Percentiles rank a stretch among this genome's conserved stretches.
phyloP scores from a whole-genome alignment of 768 basidiomycete species.

The Kwoniella europaea region DNA sequence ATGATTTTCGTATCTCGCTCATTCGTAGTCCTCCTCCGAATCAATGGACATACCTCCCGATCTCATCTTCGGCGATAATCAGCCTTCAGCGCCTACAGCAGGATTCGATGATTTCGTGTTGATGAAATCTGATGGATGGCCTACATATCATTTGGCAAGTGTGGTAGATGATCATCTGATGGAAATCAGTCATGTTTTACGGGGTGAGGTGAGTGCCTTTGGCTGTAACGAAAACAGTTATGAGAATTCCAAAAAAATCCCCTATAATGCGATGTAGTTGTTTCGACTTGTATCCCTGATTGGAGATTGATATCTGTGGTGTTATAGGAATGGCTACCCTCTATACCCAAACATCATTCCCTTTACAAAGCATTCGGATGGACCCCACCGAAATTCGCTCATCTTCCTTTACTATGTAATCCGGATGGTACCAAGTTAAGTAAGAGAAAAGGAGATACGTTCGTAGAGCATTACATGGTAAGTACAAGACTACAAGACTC shows the following conservation, averaged over 20 bases:
- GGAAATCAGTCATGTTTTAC: constrained; percentile 92
- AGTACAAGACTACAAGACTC: constrained; percentile 31
- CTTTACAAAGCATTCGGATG: constrained; percentile 79
- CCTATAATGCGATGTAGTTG: too few species aligned
- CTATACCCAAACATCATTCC: constrained; percentile 86
- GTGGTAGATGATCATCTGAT: constrained; percentile 96
- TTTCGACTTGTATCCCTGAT: too few species aligned
- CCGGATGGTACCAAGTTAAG: constrained; percentile 92
- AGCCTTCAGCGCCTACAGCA: constrained; percentile 33
- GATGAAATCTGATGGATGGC: constrained; percentile 88
- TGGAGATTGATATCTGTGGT: not conserved
- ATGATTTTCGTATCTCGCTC: not conserved
- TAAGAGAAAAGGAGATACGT: constrained; percentile 88
- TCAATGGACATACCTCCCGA: constrained; percentile 65
- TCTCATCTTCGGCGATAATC: constrained; percentile 75
- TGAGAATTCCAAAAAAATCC: not conserved
- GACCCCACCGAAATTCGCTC: constrained; percentile 78
- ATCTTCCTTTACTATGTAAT: constrained; percentile 88
- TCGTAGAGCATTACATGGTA: constrained; percentile 84
- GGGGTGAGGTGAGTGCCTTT: constrained; percentile 77
- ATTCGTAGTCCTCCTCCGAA: constrained; percentile 59
- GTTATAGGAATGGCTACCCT: constrained; percentile 90
- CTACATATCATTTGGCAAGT: constrained; percentile 94
- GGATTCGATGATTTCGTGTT: constrained; percentile 82
- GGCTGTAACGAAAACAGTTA: not conserved